Conservation (phyloP, 2,329 filamentous ascomycete species). For the Epichloe amarillans region DNA sequence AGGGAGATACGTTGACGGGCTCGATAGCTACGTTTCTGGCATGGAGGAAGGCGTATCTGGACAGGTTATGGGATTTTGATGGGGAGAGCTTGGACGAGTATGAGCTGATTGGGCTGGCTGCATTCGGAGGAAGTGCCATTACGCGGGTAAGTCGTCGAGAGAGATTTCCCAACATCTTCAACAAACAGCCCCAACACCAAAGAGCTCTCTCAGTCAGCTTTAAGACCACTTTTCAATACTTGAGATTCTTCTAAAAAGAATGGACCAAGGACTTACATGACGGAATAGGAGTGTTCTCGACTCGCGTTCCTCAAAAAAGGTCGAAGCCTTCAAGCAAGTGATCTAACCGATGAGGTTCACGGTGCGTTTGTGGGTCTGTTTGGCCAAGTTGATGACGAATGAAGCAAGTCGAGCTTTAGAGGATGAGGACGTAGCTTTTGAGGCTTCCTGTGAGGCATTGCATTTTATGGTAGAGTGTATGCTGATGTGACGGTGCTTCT, state of each 20-base stretch:
- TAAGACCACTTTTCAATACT: no score
- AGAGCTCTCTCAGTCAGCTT: no score
- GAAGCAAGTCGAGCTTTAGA: conserved; percentile 22
- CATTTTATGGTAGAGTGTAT: neutral
- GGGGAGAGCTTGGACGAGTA: conserved; percentile 31
- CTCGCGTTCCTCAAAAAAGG: conserved; percentile 78
- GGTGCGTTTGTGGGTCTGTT: conserved; percentile 67
- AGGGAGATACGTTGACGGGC: conserved; percentile 91
- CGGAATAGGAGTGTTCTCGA: conserved; percentile 58
- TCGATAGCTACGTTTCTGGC: conserved; percentile 76
- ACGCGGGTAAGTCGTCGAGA: conserved; percentile 50
- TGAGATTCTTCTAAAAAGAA: no score
- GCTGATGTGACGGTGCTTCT: no score
- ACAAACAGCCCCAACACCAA: no score
- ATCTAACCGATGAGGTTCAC: conserved; percentile 84
- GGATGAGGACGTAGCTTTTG: neutral
- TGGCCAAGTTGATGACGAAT: conserved; percentile 48
- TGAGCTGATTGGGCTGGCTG: conserved; percentile 62
- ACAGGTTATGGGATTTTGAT: conserved; percentile 58
- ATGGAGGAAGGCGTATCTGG: conserved; percentile 78
- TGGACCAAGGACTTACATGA: neutral
- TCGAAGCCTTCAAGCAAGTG: conserved; percentile 79
- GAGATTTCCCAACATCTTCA: no score
- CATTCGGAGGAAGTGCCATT: conserved; percentile 75
- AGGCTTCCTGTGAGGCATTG: neutral